Conservation (phyloP, 768 basidiomycete species). For the Kwoniella heveanensis region DNA sequence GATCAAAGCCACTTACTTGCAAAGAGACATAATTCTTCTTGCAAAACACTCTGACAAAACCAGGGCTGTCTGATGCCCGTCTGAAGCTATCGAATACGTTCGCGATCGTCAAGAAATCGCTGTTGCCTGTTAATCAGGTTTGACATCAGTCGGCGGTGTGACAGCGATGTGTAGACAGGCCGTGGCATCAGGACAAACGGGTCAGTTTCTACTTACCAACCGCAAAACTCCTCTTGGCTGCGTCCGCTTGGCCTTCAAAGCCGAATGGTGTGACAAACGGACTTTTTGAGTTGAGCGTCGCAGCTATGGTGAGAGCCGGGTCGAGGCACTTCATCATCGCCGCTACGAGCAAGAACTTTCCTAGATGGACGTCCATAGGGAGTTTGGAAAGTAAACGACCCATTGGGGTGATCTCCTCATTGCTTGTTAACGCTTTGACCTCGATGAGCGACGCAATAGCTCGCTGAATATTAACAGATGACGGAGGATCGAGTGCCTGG, state of each 20-base stretch:
- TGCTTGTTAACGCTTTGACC: conserved; percentile 79
- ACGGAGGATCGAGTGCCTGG: conserved; percentile 85
- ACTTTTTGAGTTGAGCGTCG: conserved; percentile 86
- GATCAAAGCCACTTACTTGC: conserved; percentile 61
- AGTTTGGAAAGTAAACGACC: conserved; percentile 85
- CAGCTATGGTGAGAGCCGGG: conserved; percentile 94
- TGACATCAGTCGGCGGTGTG: too few species aligned
- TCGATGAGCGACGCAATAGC: conserved; percentile 90
- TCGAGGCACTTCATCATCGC: conserved; percentile 86
- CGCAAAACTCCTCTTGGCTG: conserved; percentile 77
- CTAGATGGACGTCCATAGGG: conserved; percentile 93
- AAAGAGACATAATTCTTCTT: conserved; percentile 77
- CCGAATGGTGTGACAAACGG: conserved; percentile 90
- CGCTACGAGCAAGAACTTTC: conserved; percentile 85
- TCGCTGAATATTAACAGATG: conserved; percentile 79
- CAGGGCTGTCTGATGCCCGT: conserved; percentile 66
- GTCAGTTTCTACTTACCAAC: conserved; percentile 64
- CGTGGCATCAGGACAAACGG: background rate
- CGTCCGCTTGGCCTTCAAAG: conserved; percentile 79
- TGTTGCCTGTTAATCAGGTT: conserved; percentile 67
- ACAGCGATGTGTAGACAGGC: too few species aligned
- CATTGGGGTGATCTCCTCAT: conserved; percentile 93
- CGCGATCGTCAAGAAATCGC: conserved; percentile 91
- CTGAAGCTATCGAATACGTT: conserved; percentile 89
- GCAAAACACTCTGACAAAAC: conserved; percentile 73